These are phyloP conservation scores for Euphorbia schlechtendalii DNA, from an alignment of 441 rosid species.

Conservation along the genomic window DNA sequence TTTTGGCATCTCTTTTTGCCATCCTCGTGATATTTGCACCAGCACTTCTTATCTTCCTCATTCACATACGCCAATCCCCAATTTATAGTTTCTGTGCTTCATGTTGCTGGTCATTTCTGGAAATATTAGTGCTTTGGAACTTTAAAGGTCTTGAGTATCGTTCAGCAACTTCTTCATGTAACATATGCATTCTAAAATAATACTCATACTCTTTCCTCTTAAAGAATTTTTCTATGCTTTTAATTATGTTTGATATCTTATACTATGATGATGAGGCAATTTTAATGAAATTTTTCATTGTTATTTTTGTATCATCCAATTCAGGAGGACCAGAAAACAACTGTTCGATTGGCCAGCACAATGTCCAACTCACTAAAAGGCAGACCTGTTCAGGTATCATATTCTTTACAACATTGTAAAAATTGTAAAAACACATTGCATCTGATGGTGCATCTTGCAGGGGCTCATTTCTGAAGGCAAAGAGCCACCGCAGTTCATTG, in stretches of 20 bases:
- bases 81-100: too few relatives aligned
- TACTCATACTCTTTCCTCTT: background rate
- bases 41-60: too few relatives aligned
- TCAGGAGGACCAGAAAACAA: conserved; percentile 86
- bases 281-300: background rate
- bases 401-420: conserved; percentile 9
- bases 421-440: conserved; percentile 15
- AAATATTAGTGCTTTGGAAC: too few relatives aligned
- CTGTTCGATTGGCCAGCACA: conserved; percentile 65
- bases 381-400: conserved; percentile 83
- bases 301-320: conserved; percentile 16
- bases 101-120: too few relatives aligned
- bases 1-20: too few relatives aligned
- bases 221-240: background rate
- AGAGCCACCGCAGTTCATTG: conserved; percentile 93
- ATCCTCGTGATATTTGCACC: too few relatives aligned
- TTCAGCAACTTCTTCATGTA: background rate
- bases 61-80: too few relatives aligned
- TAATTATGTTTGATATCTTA: background rate
- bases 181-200: background rate
- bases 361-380: conserved; percentile 85
- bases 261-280: background rate
- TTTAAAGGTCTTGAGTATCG: background rate
- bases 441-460: conserved; percentile 43
- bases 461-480: conserved; percentile 85